A percentile compares a stretch with the other conserved stretches of the same genome.
These are phyloP conservation scores for Xeromyces bisporus DNA, from an alignment of 495 filamentous ascomycete species.

Conservation along the genomic window DNA sequence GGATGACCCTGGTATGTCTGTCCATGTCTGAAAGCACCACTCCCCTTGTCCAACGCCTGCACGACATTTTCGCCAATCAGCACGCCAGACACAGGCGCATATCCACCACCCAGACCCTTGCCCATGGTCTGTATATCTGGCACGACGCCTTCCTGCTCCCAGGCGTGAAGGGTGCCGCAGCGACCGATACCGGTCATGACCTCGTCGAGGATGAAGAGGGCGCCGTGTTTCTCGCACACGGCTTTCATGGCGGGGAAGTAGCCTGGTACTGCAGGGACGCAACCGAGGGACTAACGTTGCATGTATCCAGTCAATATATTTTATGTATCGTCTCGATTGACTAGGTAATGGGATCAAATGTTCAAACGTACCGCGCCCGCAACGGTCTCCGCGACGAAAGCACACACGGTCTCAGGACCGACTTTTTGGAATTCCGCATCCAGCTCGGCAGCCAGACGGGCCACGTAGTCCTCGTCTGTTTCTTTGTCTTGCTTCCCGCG, in stretches of 20 bases:
- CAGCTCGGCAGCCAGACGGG: slow-evolving; percentile 46
- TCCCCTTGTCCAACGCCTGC: slow-evolving; percentile 35
- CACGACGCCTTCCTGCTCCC: slow-evolving; percentile 43
- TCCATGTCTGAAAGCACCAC: slow-evolving; percentile 36
- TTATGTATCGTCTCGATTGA: too few species aligned
- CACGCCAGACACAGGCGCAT: slow-evolving; percentile 44
- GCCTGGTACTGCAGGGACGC: slow-evolving; percentile 42
- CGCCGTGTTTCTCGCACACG: slow-evolving; percentile 48
- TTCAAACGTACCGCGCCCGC: slow-evolving; percentile 35
- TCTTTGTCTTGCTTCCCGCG: slow-evolving; percentile 33
- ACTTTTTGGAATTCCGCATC: slow-evolving; percentile 58
- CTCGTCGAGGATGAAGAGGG: slow-evolving; percentile 57
- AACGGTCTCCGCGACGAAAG: slow-evolving; percentile 62
- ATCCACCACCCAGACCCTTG: slow-evolving; percentile 52
- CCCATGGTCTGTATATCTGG: slow-evolving; percentile 57
- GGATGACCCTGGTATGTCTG: slow-evolving; percentile 47
- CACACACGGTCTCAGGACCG: slow-evolving; percentile 55
- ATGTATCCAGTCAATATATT: not conserved
- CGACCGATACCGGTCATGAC: slow-evolving; percentile 69
- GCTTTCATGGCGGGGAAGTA: slow-evolving; percentile 47
- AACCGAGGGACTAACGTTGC: slow-evolving; percentile 34
- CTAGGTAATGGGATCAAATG: too few species aligned
- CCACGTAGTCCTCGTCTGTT: slow-evolving; percentile 34
- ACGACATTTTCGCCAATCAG: slow-evolving; percentile 38
- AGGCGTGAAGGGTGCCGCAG: slow-evolving; percentile 48